Percentiles rank a stretch among this genome's conserved stretches.
These are phyloP conservation scores for Gastrolobium bilobum DNA, from an alignment of 306 rosid species.

Conservation along the genomic window DNA sequence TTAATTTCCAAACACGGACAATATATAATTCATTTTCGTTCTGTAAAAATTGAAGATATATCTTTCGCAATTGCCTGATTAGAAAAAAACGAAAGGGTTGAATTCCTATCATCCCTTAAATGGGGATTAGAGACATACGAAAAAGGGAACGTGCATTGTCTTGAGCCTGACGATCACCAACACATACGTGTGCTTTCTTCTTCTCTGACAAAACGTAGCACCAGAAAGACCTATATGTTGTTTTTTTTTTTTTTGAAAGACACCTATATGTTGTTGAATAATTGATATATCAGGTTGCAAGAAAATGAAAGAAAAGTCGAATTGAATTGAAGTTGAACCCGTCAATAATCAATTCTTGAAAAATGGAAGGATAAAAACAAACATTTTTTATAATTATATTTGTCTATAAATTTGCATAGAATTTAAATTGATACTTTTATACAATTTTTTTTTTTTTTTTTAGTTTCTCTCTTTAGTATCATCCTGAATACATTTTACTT, in stretches of 20 bases:
- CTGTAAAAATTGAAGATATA: too few species aligned
- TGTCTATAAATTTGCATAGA: neutral
- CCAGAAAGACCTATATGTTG: neutral
- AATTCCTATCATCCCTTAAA: neutral
- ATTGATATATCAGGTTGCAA: too few species aligned
- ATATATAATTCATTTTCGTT: too few species aligned
- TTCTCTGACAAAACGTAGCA: slow-evolving; percentile 19
- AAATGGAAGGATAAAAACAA: neutral
- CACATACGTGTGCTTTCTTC: slow-evolving; percentile 39
- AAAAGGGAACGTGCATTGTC: slow-evolving; percentile 42
- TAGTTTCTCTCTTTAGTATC: too few species aligned
- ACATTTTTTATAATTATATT: neutral
- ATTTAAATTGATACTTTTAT: too few species aligned
- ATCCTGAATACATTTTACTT: too few species aligned
- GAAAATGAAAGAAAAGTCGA: neutral
- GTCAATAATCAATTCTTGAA: neutral
- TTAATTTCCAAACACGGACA: too few species aligned
- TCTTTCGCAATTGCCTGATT: neutral
- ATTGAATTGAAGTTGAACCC: slow-evolving; percentile 21
- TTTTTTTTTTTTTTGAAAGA: neutral
- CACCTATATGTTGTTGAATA: neutral
- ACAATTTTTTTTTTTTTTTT: too few species aligned
- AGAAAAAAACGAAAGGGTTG: neutral
- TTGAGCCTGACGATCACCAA: slow-evolving; percentile 26
- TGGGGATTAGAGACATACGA: neutral